A percentile compares a stretch with the other conserved stretches of the same genome.
These are phyloP conservation scores for Boletus eberwhitei DNA, from an alignment of 768 basidiomycete species.

Conservation along the genomic window DNA sequence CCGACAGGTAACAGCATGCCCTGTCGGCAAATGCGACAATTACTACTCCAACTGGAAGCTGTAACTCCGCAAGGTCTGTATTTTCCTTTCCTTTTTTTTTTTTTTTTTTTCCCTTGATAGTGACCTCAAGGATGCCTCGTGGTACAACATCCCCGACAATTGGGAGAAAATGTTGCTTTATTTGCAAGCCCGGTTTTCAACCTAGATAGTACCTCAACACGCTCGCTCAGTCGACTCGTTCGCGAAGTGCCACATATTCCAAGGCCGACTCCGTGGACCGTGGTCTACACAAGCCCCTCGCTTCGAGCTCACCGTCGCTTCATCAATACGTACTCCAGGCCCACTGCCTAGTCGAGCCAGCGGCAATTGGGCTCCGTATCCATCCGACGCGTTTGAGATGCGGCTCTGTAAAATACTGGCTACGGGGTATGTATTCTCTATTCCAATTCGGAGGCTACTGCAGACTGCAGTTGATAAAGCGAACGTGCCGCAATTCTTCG, in stretches of 20 bases:
- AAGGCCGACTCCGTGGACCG: not conserved
- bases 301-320: not conserved
- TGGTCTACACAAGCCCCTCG: not conserved
- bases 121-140: slow-evolving; percentile 27
- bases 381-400: not conserved
- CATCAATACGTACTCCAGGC: not conserved
- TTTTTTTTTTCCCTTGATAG: slow-evolving; percentile 3
- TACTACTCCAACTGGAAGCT: slow-evolving; percentile 1
- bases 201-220: slow-evolving; percentile 1
- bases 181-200: slow-evolving; percentile 3
- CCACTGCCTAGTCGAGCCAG: not conserved
- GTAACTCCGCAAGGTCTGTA: slow-evolving; percentile 7
- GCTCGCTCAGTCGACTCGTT: slow-evolving; percentile 1
- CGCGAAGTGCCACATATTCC: not conserved
- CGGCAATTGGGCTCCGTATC: not conserved
- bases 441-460: too few species aligned
- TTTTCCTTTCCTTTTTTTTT: slow-evolving; percentile 5
- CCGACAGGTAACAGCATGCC: slow-evolving; percentile 18
- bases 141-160: slow-evolving; percentile 9
- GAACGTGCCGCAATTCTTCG: not conserved
- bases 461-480: not conserved
- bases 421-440: not conserved
- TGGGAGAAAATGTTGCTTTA: slow-evolving; percentile 13
- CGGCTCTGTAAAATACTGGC: not conserved
- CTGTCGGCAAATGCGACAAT: slow-evolving; percentile 15